These are phyloP conservation scores for Jacaranda copaia DNA, from an alignment of 257 asterid genomes.

Conservation along the genomic window DNA sequence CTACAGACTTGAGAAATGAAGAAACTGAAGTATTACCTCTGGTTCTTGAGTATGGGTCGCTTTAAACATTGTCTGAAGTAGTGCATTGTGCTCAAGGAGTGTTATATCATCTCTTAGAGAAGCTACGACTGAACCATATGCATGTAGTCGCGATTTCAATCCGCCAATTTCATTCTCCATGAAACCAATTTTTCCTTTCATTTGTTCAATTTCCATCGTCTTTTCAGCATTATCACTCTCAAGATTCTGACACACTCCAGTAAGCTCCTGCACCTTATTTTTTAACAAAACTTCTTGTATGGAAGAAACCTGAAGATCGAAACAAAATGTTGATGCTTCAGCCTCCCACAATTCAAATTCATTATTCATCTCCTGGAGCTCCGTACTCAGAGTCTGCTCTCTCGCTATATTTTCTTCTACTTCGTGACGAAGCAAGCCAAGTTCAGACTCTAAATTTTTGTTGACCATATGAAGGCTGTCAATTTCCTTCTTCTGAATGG, in stretches of 20 bases:
- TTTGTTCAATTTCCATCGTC: constrained; percentile 58
- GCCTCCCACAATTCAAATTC: constrained; percentile 85
- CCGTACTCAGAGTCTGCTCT: constrained; percentile 62
- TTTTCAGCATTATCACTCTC: constrained; percentile 56
- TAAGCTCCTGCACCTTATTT: constrained; percentile 78
- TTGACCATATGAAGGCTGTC: constrained; percentile 60
- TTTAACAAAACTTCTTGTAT: constrained; percentile 66
- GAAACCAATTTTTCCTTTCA: constrained; percentile 58
- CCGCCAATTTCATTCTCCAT: constrained; percentile 70
- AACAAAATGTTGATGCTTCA: constrained; percentile 79
- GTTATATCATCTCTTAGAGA: constrained; percentile 71
- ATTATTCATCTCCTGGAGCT: constrained; percentile 63
- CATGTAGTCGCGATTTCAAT: constrained; percentile 61
- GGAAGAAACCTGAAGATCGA: constrained; percentile 87
- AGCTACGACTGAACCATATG: constrained; percentile 67
- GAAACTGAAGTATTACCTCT: constrained; percentile 58
- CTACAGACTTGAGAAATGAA: neutral
- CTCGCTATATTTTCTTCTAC: constrained; percentile 60
- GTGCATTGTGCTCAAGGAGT: constrained; percentile 68
- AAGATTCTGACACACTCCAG: constrained; percentile 60
- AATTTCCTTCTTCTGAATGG: constrained; percentile 60
- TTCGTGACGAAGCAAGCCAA: constrained; percentile 61
- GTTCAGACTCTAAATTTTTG: constrained; percentile 58
- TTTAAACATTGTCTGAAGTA: constrained; percentile 54
- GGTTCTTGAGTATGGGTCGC: constrained; percentile 48